These are phyloP conservation scores for Tirmania nivea DNA, from an alignment of 495 filamentous ascomycete genomes.

Conservation along the genomic window DNA sequence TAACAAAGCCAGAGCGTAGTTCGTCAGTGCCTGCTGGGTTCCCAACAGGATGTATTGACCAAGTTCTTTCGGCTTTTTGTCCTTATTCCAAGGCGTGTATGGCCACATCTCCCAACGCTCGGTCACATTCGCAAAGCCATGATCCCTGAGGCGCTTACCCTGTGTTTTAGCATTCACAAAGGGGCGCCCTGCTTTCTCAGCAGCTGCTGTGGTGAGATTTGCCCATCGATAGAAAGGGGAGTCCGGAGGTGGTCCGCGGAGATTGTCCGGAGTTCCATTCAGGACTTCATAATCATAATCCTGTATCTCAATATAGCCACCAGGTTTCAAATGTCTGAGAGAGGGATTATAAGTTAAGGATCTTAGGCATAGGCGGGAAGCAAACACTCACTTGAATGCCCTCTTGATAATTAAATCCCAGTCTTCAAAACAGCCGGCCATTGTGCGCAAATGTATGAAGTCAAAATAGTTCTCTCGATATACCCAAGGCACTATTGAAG, in stretches of 20 bases:
- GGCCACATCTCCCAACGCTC: background rate
- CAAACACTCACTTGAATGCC: slow-evolving; percentile 4
- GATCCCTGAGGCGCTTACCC: no score
- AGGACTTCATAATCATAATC: slow-evolving; percentile 21
- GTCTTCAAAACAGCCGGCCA: slow-evolving; percentile 30
- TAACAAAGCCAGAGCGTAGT: background rate
- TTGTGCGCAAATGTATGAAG: slow-evolving; percentile 29
- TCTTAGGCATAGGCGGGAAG: no score
- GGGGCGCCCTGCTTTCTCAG: background rate
- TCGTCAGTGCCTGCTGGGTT: background rate
- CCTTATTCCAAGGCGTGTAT: background rate
- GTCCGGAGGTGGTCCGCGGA: slow-evolving; percentile 20
- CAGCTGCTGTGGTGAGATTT: background rate
- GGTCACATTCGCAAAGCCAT: background rate
- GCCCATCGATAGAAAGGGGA: background rate
- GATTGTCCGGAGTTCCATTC: no score
- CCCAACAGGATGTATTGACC: background rate
- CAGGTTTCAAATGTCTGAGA: slow-evolving; percentile 24
- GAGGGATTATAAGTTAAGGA: background rate
- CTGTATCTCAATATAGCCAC: slow-evolving; percentile 30
- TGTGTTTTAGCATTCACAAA: background rate
- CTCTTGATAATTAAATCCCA: slow-evolving; percentile 23
- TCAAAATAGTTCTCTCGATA: slow-evolving; percentile 31
- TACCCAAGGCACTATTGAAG: slow-evolving; percentile 30
- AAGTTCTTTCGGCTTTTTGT: background rate